phyloP scores from a whole-genome alignment of 371 early-diverging fungal genomes.

The Rhizomucor miehei region DNA sequence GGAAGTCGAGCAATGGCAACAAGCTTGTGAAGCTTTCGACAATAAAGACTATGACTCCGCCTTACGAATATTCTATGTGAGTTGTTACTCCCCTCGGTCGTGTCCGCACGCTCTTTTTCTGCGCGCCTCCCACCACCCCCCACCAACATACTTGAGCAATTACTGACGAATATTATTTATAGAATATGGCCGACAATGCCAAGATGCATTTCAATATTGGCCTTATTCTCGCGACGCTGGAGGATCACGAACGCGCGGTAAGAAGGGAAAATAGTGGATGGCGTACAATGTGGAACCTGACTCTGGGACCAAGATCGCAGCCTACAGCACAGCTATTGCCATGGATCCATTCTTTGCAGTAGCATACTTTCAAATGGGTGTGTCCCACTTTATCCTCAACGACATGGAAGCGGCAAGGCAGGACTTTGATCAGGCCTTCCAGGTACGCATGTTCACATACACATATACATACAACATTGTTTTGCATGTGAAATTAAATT shows the following conservation, averaged over 20 bases:
- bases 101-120: not conserved
- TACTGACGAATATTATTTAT: constrained; percentile 6
- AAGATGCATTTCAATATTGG: constrained; percentile 96
- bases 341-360: constrained; percentile 88
- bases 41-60: constrained; percentile 34
- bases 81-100: constrained; percentile 1
- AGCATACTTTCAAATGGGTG: constrained; percentile 90
- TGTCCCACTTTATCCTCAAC: constrained; percentile 66
- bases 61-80: constrained; percentile 37
- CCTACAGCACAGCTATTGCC: constrained; percentile 70
- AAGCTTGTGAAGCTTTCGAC: constrained; percentile 42
- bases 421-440: constrained; percentile 71
- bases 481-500: too few species aligned
- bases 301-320: constrained; percentile 52
- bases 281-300: not conserved
- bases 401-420: constrained; percentile 62
- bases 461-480: too few species aligned
- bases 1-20: constrained; percentile 47
- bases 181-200: constrained; percentile 87
- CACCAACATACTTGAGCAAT: too few species aligned
- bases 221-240: constrained; percentile 69
- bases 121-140: too few species aligned
- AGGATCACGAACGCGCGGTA: constrained; percentile 82
- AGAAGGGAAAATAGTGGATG: constrained; percentile 3
- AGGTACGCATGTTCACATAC: constrained; percentile 44